These are phyloP conservation scores for Eremothecium coryli DNA, from an alignment of 1,139 yeast species.

Conservation along the genomic window DNA sequence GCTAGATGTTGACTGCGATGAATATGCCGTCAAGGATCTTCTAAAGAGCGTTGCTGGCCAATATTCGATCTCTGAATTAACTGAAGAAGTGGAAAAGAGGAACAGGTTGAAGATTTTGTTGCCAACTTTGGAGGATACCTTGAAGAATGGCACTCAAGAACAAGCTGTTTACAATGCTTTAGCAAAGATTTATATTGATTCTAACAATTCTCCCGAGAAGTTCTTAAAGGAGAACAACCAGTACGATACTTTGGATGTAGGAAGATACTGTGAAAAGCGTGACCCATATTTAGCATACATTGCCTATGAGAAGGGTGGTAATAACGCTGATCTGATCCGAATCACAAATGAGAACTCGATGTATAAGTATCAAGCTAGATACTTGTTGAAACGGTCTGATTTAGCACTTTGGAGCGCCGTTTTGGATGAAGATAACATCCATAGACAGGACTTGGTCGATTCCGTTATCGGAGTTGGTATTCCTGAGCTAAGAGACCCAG, in stretches of 20 bases:
- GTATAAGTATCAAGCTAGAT: conserved; percentile 98
- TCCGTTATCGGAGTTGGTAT: conserved; percentile 94
- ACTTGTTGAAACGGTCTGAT: conserved; percentile 79
- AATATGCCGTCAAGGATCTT: conserved; percentile 69
- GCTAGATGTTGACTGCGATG: conserved; percentile 96
- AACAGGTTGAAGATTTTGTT: conserved; percentile 83
- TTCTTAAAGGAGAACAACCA: conserved; percentile 83
- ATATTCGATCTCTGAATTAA: conserved; percentile 84
- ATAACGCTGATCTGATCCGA: conserved; percentile 78
- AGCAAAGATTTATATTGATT: conserved; percentile 95
- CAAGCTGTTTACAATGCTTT: conserved; percentile 88
- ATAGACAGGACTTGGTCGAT: conserved; percentile 85
- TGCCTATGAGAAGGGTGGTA: conserved; percentile 90
- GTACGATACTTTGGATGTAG: conserved; percentile 89
- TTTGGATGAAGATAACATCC: conserved; percentile 62
- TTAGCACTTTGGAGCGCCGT: conserved; percentile 74
- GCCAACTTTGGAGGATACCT: conserved; percentile 86
- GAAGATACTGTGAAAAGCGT: conserved; percentile 97
- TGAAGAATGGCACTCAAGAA: conserved; percentile 81
- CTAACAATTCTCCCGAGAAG: conserved; percentile 94
- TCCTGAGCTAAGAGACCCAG: conserved; percentile 92
- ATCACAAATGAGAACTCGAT: conserved; percentile 94
- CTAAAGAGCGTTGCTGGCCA: conserved; percentile 85
- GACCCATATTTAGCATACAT: conserved; percentile 97
- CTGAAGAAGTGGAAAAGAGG: conserved; percentile 91